These are phyloP conservation scores for Fraxinus pennsylvanica DNA, from an alignment of 257 asterid genomes.

Conservation along the genomic window DNA sequence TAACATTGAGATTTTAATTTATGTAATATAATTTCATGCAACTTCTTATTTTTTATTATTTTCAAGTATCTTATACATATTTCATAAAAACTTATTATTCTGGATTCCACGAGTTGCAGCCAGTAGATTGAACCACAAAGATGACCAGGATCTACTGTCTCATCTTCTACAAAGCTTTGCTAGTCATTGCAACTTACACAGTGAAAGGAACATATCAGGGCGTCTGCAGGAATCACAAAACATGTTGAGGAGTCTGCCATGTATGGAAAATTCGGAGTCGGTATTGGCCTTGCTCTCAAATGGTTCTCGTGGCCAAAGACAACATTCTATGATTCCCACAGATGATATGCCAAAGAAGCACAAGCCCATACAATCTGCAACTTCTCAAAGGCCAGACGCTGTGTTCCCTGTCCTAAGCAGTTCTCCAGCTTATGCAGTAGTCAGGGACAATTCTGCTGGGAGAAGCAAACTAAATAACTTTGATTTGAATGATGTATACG, in stretches of 20 bases:
- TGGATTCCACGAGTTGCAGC: too few species aligned
- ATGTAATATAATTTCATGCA: too few species aligned
- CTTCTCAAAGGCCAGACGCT: conserved; percentile 49
- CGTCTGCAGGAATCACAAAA: conserved; percentile 49
- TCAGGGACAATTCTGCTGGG: conserved; percentile 49
- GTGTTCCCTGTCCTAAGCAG: conserved; percentile 39
- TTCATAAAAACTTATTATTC: too few species aligned
- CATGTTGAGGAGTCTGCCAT: conserved; percentile 46
- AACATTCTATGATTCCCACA: conserved; percentile 32
- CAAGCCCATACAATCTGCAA: conserved; percentile 30
- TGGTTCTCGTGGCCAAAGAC: conserved; percentile 49
- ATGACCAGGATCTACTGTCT: conserved; percentile 59
- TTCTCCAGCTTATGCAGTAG: conserved; percentile 49
- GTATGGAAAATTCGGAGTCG: conserved; percentile 47
- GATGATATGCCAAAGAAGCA: conserved; percentile 42
- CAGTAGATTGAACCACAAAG: too few species aligned
- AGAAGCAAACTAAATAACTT: conserved; percentile 63
- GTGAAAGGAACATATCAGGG: conserved; percentile 44
- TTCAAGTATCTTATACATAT: too few species aligned
- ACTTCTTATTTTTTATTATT: too few species aligned
- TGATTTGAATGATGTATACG: conserved; percentile 70
- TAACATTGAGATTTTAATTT: too few species aligned
- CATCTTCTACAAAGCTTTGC: conserved; percentile 72
- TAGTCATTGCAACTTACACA: conserved; percentile 40
- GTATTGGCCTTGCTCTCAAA: conserved; percentile 47